These are phyloP conservation scores for Funneliformis caledonium DNA, from an alignment of 371 early-diverging fungal species.

Conservation along the genomic window DNA sequence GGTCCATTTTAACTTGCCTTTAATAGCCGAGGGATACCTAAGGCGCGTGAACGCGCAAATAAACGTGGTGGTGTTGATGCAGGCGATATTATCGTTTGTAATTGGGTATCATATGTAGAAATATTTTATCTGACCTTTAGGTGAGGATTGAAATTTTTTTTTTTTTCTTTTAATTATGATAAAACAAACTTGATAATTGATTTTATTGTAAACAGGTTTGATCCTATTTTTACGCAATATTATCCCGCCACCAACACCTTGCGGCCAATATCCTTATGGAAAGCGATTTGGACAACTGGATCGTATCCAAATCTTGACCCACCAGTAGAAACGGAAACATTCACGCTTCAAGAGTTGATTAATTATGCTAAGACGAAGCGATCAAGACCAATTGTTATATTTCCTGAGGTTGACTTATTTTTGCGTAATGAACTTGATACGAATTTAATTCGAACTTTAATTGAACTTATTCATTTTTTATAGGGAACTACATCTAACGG, in stretches of 20 bases:
- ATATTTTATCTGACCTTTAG: slow-evolving; percentile 73
- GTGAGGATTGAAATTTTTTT: slow-evolving; percentile 45
- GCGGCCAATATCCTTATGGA: slow-evolving; percentile 58
- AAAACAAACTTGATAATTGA: background rate
- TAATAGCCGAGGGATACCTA: background rate
- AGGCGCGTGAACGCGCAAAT: background rate
- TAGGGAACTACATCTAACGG: slow-evolving; percentile 89
- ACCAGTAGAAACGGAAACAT: slow-evolving; percentile 46
- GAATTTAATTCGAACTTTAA: slow-evolving; percentile 16
- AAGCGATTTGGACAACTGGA: slow-evolving; percentile 60
- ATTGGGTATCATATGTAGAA: slow-evolving; percentile 87
- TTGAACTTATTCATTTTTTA: background rate
- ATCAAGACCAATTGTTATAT: slow-evolving; percentile 77
- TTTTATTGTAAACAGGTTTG: slow-evolving; percentile 49
- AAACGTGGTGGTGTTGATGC: slow-evolving; percentile 41
- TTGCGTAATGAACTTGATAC: background rate
- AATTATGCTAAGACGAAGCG: slow-evolving; percentile 52
- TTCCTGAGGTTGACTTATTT: slow-evolving; percentile 68
- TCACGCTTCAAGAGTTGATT: slow-evolving; percentile 57
- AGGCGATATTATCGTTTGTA: slow-evolving; percentile 80
- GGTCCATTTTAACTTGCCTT: background rate
- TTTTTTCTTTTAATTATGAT: slow-evolving; percentile 7
- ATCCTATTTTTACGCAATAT: slow-evolving; percentile 78
- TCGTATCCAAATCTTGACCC: slow-evolving; percentile 52
- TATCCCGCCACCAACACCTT: slow-evolving; percentile 56